These are phyloP conservation scores for Clitocybe nebularis DNA, from an alignment of 1,284 basidiomycete genomes.

Conservation along the genomic window DNA sequence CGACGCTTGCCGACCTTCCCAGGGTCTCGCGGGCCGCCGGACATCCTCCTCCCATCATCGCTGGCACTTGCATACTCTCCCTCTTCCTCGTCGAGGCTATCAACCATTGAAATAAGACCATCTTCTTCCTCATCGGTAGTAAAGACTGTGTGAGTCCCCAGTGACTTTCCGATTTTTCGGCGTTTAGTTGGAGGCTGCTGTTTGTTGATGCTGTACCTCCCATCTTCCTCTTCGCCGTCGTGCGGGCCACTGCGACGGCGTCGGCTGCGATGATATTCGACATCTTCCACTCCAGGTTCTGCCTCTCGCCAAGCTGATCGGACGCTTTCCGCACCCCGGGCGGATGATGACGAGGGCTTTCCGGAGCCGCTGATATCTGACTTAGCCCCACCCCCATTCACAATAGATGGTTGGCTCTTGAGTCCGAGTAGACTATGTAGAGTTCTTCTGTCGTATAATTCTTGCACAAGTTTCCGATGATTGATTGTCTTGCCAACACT, in stretches of 20 bases:
- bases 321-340: slow-evolving; percentile 11
- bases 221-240: slow-evolving; percentile 39
- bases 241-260: slow-evolving; percentile 18
- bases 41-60: slow-evolving; percentile 17
- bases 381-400: slow-evolving; percentile 12
- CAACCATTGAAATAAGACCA: slow-evolving; percentile 8
- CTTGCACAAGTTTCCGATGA: slow-evolving; percentile 64
- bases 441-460: slow-evolving; percentile 60
- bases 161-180: slow-evolving; percentile 31
- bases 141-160: slow-evolving; percentile 42
- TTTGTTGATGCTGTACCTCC: slow-evolving; percentile 49
- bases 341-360: slow-evolving; percentile 8
- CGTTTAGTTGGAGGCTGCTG: slow-evolving; percentile 44
- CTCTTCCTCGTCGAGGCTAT: slow-evolving; percentile 24
- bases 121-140: slow-evolving; percentile 33
- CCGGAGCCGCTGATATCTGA: slow-evolving; percentile 7
- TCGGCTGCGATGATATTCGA: slow-evolving; percentile 19
- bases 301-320: slow-evolving; percentile 34
- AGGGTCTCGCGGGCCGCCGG: slow-evolving; percentile 8
- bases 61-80: slow-evolving; percentile 27
- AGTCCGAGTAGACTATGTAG: slow-evolving; percentile 64
- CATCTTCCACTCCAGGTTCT: slow-evolving; percentile 37
- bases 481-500: slow-evolving; percentile 55
- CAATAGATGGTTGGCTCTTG: slow-evolving; percentile 27
- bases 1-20: slow-evolving; percentile 26